Base-by-base conservation (phyloP, 345 rosid genomes). In the Bruguiera sexangula region DNA sequence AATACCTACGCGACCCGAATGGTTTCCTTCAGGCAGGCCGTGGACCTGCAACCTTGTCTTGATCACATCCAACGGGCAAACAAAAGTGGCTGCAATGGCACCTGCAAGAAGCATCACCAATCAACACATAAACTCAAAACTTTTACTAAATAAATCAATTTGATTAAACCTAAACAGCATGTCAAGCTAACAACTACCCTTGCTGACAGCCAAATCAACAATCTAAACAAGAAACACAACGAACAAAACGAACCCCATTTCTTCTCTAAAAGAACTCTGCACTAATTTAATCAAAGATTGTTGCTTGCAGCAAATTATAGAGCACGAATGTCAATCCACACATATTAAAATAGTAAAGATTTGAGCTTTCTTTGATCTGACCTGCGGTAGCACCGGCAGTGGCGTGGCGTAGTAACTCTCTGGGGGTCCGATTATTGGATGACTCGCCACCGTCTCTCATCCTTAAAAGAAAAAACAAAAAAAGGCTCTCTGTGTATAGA, bases 11-110 rank as follows among this genome's bases (percentile, higher is more conserved):
- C 79, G 87, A 73, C 84, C 88, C 2, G 90, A 74, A 48, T 73
- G 71, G 22, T 85, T 62, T 43, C 79, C 62, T 75, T 79, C 71
- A 19, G 97, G 96, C 76, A 90, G 82, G 63, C 96, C 99, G 73
- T 88, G 88, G 18, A 95, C 96, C 65, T 95, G 99, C 62, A 95
- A 69, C 69, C 99, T 81, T 26, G 99, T 90, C 85, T 95, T 95
- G 85, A 95, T 95, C 77, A 95, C 99, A 85, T 95, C 96, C 80
- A 95, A 87, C 21, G 99, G 96, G 58, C 97, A 92, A 79, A 95
- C 82, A 37, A 92, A 92, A 56, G 97, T 88, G 32, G 99, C 99
- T 0, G 97, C 96, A 70, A 92, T 80, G 71, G 91, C 90, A 70
- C 99, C 99, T 95, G 78, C 70, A 75, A 52, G 30, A 27, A 53